Base-by-base conservation (phyloP, 257 asterid genomes). In the Eustoma russellianum region DNA sequence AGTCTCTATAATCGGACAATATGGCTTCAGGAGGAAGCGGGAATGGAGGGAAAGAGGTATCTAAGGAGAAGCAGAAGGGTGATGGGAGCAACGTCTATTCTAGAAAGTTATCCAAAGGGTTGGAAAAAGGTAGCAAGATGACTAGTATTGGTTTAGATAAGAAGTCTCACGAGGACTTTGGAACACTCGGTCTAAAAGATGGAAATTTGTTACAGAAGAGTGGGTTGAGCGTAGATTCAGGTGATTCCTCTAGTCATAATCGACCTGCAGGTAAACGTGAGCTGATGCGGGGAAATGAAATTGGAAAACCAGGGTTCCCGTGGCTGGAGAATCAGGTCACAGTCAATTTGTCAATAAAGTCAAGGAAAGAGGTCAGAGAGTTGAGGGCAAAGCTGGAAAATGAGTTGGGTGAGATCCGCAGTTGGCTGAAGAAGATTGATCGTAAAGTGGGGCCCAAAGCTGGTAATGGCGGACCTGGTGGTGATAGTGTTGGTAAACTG, bases 361-460 rank as follows among this genome's bases (percentile, higher is more conserved):
- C 95, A 5, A 88, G 79, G 75, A 68, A 56, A 17, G 95, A 88
- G 74, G 81, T 66, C 14, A 61, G 66, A 52, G 95, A 88, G 67
- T 56, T 88, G 50, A 79, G 76, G 79, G 74, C 77, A 73, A 89
- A 75, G 83, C 77, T 89, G 71, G 94, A 89, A 74, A 70, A 60
- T 24, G 97, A 89, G 66, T 55, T 86, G 64, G 79, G 75, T 47
- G 62, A 73, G 72, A 59, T 85, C 5, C 60, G 87, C 73, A 77
- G 75, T 62, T 81, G 83, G 76, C 77, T 83, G 75, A 76, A 66
- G 77, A 83, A 72, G 73, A 83, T 89, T 35, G 92, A 85, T 69
- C 74, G 65, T 1, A 73, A 69, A 41, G 83, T 80, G 73, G 80
- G 60, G 53, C 67, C 53, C 30, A 70, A 66, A 33, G 64, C 68